phyloP scores from a whole-genome alignment of 2,329 filamentous ascomycete species.

The Fusarium zealandicum region DNA sequence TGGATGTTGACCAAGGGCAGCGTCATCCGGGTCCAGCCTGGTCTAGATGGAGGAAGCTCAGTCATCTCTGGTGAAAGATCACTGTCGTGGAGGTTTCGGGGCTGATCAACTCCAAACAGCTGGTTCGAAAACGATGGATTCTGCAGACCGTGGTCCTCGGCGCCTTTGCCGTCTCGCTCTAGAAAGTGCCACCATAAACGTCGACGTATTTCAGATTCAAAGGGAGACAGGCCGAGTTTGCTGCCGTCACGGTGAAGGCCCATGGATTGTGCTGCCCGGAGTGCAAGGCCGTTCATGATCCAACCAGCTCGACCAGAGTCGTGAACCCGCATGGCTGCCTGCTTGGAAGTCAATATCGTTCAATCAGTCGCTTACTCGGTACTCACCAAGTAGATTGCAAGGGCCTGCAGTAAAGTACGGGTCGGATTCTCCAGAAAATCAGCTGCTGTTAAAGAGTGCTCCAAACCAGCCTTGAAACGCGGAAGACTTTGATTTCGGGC shows the following conservation, averaged over 20 bases:
- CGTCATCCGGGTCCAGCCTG: slow-evolving; percentile 65
- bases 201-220: slow-evolving; percentile 63
- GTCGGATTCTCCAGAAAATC: slow-evolving; percentile 53
- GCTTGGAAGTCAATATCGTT: background rate
- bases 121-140: slow-evolving; percentile 11
- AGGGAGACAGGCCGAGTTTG: slow-evolving; percentile 56
- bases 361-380: background rate
- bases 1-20: slow-evolving; percentile 62
- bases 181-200: slow-evolving; percentile 63
- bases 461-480: slow-evolving; percentile 45
- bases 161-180: slow-evolving; percentile 57
- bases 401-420: slow-evolving; percentile 44
- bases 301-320: slow-evolving; percentile 48
- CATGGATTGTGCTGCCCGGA: slow-evolving; percentile 57
- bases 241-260: slow-evolving; percentile 62
- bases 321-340: slow-evolving; percentile 44
- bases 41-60: slow-evolving; percentile 54
- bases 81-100: slow-evolving; percentile 63
- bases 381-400: slow-evolving; percentile 50
- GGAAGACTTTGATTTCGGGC: slow-evolving; percentile 37
- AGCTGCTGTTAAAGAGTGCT: slow-evolving; percentile 49
- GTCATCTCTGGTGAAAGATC: slow-evolving; percentile 59
- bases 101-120: slow-evolving; percentile 55
- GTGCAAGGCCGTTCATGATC: slow-evolving; percentile 53
- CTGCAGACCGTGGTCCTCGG: slow-evolving; percentile 62